Conservation (phyloP, 371 early-diverging fungal species). For the Lichtheimia ornata region DNA sequence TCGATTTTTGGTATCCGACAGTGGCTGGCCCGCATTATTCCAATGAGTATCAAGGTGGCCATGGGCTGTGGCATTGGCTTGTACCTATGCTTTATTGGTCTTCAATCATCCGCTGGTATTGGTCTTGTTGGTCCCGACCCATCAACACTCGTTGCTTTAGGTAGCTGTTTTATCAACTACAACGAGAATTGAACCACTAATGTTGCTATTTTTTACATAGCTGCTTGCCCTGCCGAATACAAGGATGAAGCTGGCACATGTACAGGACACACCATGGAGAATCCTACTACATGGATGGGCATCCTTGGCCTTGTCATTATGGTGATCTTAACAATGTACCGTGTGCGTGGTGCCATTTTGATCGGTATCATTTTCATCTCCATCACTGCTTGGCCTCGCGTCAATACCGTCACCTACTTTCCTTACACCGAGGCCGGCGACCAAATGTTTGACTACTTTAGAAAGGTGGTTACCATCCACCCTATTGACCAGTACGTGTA, state of each 20-base stretch:
- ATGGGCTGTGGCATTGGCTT: slow-evolving; percentile 80
- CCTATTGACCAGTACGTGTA: slow-evolving; percentile 41
- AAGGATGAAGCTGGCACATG: slow-evolving; percentile 57
- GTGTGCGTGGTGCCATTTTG: slow-evolving; percentile 74
- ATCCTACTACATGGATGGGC: slow-evolving; percentile 74
- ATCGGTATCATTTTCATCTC: slow-evolving; percentile 72
- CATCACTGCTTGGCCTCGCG: slow-evolving; percentile 69
- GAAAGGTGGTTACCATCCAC: slow-evolving; percentile 69
- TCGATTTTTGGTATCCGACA: slow-evolving; percentile 78
- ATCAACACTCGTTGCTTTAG: slow-evolving; percentile 68
- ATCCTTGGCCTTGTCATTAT: slow-evolving; percentile 74
- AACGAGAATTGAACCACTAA: slow-evolving; percentile 28
- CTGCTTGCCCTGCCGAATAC: slow-evolving; percentile 59
- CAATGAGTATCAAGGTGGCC: slow-evolving; percentile 71
- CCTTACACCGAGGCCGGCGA: slow-evolving; percentile 67
- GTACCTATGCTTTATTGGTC: slow-evolving; percentile 73
- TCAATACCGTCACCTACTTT: slow-evolving; percentile 71
- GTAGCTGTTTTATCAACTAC: slow-evolving; percentile 57
- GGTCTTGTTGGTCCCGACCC: slow-evolving; percentile 63
- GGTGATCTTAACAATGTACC: slow-evolving; percentile 60
- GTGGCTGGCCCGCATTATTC: slow-evolving; percentile 74
- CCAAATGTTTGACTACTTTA: slow-evolving; percentile 69
- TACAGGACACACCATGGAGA: slow-evolving; percentile 61
- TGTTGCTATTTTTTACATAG: neutral
- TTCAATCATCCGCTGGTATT: slow-evolving; percentile 78